Conservation (phyloP, 306 rosid genomes). For the Lathyrus tuberosus region DNA sequence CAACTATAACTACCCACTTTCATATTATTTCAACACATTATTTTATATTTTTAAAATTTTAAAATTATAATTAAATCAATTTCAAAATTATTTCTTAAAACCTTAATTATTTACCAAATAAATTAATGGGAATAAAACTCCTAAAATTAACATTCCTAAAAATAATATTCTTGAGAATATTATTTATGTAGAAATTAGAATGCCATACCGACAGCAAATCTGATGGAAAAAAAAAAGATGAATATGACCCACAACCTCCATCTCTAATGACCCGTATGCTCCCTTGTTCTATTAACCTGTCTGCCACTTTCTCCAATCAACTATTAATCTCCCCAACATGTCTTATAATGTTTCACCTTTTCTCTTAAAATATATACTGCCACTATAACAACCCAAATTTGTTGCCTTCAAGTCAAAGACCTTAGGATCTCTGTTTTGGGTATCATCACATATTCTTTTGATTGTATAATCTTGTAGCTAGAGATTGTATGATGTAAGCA, state of each 20-base stretch:
- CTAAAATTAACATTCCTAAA: too few species aligned
- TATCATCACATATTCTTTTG: constrained; percentile 13
- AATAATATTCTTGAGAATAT: too few species aligned
- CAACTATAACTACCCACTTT: too few species aligned
- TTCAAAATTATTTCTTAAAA: too few species aligned
- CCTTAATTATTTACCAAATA: too few species aligned
- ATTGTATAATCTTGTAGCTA: constrained; percentile 27
- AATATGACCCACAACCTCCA: constrained; percentile 55
- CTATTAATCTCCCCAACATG: constrained; percentile 32
- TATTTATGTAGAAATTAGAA: constrained; percentile 20
- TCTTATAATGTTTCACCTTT: constrained; percentile 25
- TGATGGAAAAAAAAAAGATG: constrained; percentile 54
- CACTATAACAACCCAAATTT: constrained; percentile 14
- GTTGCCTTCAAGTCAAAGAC: constrained; percentile 32
- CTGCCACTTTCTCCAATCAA: constrained; percentile 50
- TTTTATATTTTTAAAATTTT: too few species aligned
- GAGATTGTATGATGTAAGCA: constrained; percentile 47
- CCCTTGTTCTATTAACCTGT: constrained; percentile 51
- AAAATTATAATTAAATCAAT: too few species aligned
- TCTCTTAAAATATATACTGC: constrained; percentile 25
- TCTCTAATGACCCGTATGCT: constrained; percentile 50
- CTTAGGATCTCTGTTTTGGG: constrained; percentile 24
- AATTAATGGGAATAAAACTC: too few species aligned
- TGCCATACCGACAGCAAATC: constrained; percentile 58
- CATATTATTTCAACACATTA: too few species aligned